These are phyloP conservation scores for Pyrenula aspistea DNA, from an alignment of 495 filamentous ascomycete species.

Conservation along the genomic window DNA sequence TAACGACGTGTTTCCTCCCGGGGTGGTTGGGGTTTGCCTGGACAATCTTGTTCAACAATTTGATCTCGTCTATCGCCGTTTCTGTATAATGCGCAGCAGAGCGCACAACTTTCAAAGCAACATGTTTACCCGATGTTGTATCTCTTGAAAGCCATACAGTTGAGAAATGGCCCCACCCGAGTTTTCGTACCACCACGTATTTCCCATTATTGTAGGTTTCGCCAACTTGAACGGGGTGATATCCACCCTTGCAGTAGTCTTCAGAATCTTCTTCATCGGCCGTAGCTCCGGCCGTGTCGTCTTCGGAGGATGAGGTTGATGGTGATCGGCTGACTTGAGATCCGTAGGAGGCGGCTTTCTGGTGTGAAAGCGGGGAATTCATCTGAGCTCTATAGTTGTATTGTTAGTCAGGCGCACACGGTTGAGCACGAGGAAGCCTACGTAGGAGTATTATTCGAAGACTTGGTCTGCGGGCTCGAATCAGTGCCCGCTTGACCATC, in stretches of 20 bases:
- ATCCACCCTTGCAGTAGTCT: conserved; percentile 98
- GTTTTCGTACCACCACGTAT: conserved; percentile 91
- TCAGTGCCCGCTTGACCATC: conserved; percentile 40
- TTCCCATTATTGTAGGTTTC: conserved; percentile 97
- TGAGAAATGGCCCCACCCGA: conserved; percentile 98
- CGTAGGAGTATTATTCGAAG: conserved; percentile 39
- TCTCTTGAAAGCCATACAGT: conserved; percentile 96
- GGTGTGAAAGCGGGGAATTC: conserved; percentile 31
- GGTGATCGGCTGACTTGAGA: conserved; percentile 58
- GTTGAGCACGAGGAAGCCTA: conserved; percentile 19
- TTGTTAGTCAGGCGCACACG: not conserved
- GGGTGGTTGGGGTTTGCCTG: conserved; percentile 89
- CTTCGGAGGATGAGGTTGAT: conserved; percentile 65
- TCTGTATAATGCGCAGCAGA: conserved; percentile 98
- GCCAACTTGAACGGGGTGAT: conserved; percentile 86
- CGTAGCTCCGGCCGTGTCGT: conserved; percentile 80
- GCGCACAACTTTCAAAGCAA: conserved; percentile 93
- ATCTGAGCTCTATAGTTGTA: conserved; percentile 19
- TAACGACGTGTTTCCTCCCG: conserved; percentile 87
- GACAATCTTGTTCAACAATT: conserved; percentile 91
- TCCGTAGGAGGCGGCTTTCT: conserved; percentile 27
- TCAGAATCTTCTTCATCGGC: conserved; percentile 98
- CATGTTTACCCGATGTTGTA: conserved; percentile 83
- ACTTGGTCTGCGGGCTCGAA: conserved; percentile 22
- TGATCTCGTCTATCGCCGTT: conserved; percentile 98